A percentile compares a stretch with the other conserved stretches of the same genome.
phyloP scores from a whole-genome alignment of 1,284 basidiomycete genomes.

The Spongiforma sp. region DNA sequence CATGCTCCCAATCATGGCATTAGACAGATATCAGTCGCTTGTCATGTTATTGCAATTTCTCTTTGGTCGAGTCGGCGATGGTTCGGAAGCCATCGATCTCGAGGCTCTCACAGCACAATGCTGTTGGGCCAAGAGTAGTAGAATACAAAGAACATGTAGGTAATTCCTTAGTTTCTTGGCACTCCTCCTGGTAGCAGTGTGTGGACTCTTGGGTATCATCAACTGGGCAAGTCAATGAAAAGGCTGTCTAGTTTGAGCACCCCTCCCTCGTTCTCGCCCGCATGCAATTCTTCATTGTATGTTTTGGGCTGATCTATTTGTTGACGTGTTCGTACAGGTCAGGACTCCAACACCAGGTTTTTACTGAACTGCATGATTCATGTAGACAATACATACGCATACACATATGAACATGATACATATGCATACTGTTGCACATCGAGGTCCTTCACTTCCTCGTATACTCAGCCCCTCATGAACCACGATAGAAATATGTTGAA shows the following conservation, averaged over 20 bases:
- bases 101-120: constrained; percentile 18
- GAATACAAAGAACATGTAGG: constrained; percentile 22
- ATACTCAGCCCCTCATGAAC: not conserved
- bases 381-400: constrained; percentile 25
- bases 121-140: constrained; percentile 13
- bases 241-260: too few species aligned
- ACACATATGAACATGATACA: too few species aligned
- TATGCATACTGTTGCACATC: constrained; percentile 5
- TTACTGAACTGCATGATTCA: too few species aligned
- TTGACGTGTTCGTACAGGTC: too few species aligned
- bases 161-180: constrained; percentile 26
- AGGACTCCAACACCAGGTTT: too few species aligned
- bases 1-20: constrained; percentile 63
- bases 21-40: constrained; percentile 67
- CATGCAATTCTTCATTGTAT: too few species aligned
- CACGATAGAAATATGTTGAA: too few species aligned
- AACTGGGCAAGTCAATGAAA: constrained; percentile 25
- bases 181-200: constrained; percentile 28
- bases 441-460: constrained; percentile 8
- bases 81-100: constrained; percentile 20
- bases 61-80: constrained; percentile 2
- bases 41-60: constrained; percentile 43
- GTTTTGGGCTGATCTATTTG: too few species aligned
- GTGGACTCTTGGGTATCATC: constrained; percentile 27
- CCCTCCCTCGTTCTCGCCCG: too few species aligned